These are phyloP conservation scores for Colletotrichum lentis DNA, from an alignment of 2,329 filamentous ascomycete genomes.

Conservation along the genomic window DNA sequence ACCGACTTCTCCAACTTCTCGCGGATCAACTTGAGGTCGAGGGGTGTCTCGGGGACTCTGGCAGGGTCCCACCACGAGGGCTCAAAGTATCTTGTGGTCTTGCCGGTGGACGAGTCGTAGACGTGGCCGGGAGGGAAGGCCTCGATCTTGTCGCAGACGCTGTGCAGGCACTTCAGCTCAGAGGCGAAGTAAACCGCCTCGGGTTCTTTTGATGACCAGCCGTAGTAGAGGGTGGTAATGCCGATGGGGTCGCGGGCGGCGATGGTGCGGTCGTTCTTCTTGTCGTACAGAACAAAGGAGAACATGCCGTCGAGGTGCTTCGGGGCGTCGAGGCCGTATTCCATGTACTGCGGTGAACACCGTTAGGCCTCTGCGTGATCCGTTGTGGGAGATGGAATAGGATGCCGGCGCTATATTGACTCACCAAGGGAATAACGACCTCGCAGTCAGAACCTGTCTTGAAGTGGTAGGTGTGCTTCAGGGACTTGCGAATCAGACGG, in stretches of 20 bases:
- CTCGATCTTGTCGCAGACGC: conserved; percentile 94
- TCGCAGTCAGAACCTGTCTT: conserved; percentile 99
- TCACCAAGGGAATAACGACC: conserved; percentile 95
- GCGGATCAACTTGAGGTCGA: conserved; percentile 85
- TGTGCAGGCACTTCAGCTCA: conserved; percentile 91
- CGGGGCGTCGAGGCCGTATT: conserved; percentile 90
- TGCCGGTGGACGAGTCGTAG: conserved; percentile 91
- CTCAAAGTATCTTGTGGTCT: conserved; percentile 87
- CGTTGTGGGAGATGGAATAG: neutral
- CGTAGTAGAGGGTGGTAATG: conserved; percentile 97
- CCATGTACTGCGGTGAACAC: conserved; percentile 72
- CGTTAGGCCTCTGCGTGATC: conserved; percentile 18
- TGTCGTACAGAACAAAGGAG: conserved; percentile 98
- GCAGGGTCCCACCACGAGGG: conserved; percentile 90
- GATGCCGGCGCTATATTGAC: conserved; percentile 43
- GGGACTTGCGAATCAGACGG: conserved; percentile 85
- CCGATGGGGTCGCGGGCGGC: conserved; percentile 97
- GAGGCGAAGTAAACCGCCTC: conserved; percentile 94
- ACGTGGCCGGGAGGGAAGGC: conserved; percentile 94
- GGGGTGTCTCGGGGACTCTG: conserved; percentile 78
- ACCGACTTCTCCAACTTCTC: conserved; percentile 88
- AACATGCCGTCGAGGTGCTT: conserved; percentile 99
- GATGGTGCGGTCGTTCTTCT: conserved; percentile 88
- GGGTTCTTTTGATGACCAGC: conserved; percentile 83
- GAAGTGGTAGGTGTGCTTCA: conserved; percentile 90